These are phyloP conservation scores for Thalassiosira profunda DNA, from an alignment of 108 stramenopile species.

Conservation along the genomic window DNA sequence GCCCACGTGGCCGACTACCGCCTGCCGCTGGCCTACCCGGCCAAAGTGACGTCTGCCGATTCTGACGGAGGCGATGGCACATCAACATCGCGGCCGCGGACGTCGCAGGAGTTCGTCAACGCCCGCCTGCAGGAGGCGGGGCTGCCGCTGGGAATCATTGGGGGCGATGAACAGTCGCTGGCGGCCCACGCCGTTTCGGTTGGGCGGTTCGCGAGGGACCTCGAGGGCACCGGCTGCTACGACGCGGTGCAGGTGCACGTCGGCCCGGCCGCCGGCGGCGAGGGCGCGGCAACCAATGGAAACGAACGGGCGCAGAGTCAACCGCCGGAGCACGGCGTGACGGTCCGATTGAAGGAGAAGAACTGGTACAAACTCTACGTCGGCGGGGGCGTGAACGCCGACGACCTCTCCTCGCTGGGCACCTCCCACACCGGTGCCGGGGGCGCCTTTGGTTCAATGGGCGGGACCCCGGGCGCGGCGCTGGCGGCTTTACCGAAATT, in stretches of 20 bases:
- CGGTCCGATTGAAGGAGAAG: slow-evolving; percentile 77
- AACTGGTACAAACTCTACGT: slow-evolving; percentile 83
- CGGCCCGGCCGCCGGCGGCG: slow-evolving; percentile 18
- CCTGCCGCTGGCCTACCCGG: slow-evolving; percentile 36
- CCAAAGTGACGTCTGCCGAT: slow-evolving; percentile 5
- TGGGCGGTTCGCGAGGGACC: too few species aligned
- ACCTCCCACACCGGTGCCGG: background rate
- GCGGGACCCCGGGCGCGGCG: background rate
- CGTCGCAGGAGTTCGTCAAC: slow-evolving; percentile 64
- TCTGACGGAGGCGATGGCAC: background rate
- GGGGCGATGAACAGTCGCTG: too few species aligned
- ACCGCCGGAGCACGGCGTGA: slow-evolving; percentile 44
- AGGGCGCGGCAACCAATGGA: background rate
- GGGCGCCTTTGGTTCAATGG: background rate
- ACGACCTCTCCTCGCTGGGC: slow-evolving; percentile 53
- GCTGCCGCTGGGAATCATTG: slow-evolving; percentile 67
- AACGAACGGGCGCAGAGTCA: too few species aligned
- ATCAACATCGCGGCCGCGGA: slow-evolving; percentile 31
- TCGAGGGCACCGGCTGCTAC: slow-evolving; percentile 73
- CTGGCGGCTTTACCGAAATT: slow-evolving; percentile 61
- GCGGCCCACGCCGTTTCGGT: too few species aligned
- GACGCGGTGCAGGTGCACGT: slow-evolving; percentile 67
- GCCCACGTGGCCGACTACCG: slow-evolving; percentile 19
- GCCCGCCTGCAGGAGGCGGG: slow-evolving; percentile 77
- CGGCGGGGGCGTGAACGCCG: slow-evolving; percentile 84